A percentile compares a stretch with the other conserved stretches of the same genome.
Conservation (phyloP, 176 grass and related monocot species). For the Triticum timopheevii region DNA sequence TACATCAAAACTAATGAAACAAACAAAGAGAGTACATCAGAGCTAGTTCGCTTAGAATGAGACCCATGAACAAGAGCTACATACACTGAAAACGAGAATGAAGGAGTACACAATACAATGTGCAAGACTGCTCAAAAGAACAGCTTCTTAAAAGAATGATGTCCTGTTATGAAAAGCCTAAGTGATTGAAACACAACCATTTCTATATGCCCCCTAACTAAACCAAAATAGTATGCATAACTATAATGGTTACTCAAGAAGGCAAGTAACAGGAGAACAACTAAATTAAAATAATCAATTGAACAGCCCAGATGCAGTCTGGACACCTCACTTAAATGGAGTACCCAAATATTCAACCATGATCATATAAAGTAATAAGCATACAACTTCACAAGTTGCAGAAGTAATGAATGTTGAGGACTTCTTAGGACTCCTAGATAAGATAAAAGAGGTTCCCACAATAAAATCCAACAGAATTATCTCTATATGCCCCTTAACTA, state of each 20-base stretch:
- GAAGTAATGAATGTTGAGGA: background rate
- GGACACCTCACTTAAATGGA: background rate
- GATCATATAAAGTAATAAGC: background rate
- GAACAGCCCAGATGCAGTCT: background rate
- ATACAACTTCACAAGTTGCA: background rate
- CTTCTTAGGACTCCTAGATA: background rate
- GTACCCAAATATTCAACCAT: background rate
- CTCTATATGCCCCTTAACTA: slow-evolving; percentile 32
- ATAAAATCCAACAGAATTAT: background rate
- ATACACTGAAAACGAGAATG: background rate
- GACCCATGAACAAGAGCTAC: background rate
- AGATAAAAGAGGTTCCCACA: background rate
- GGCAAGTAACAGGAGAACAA: background rate
- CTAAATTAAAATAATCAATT: background rate
- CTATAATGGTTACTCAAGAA: slow-evolving; percentile 45
- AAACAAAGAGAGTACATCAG: background rate
- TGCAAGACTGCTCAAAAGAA: slow-evolving; percentile 27
- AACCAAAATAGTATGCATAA: slow-evolving; percentile 33
- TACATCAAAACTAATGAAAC: background rate
- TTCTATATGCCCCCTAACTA: slow-evolving; percentile 43
- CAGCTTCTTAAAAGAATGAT: background rate
- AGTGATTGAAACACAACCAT: background rate
- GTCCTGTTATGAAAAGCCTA: background rate
- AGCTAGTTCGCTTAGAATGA: background rate
- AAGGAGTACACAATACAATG: background rate